Evolutionary conservation across 1,284 basidiomycete species (phyloP), one percentile per base, ranked within the genome.

Genomic region (Apiotrichum porosum): DNA sequence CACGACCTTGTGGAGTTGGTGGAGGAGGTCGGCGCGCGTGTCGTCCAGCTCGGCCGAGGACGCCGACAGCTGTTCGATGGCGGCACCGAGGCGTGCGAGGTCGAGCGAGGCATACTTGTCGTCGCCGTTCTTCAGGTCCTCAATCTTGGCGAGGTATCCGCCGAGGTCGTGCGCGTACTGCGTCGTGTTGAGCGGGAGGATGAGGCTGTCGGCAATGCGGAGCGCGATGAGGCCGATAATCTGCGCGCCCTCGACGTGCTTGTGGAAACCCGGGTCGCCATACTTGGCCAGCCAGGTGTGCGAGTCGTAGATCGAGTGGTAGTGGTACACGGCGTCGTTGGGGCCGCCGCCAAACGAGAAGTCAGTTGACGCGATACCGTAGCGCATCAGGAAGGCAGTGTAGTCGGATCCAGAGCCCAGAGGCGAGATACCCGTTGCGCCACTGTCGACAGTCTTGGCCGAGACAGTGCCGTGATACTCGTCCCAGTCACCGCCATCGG

Each of bases 191-290:
- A 91, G 68, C 3, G 87, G 87, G 5, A 80, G 56, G 31, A 79
- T 61, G 35, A 85, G 73, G 6, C 79, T 76, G 48, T 85, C 81
- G 1, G 78, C 77, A 9, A 87, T 56, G 15, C 84, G 78, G 19
- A 91, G 75, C 5, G 80, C 76, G 42, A 82, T 61, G 31, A 86
- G 51, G 39, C 84, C 84, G 18, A 85, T 67, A 55, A 82, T 78
- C 62, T 85, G 82, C 15, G 86, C 80, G 28, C 83, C 73, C 19
- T 83, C 83, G 43, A 81, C 77, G 72, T 89, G 86, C 44, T 82
- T 80, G 58, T 81, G 70, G 75, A 88, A 91, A 5, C 80, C 82
- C 15, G 84, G 83, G 68, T 92, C 88, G 30, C 79, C 85, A 61
- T 82, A 91, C 59, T 66, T 63, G 17, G 60, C 52, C 69, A 86